Evolutionary conservation across 2,329 filamentous ascomycete genomes (phyloP), one percentile per base, ranked within the genome.

Genomic region (Grosmannia clavigera): DNA sequence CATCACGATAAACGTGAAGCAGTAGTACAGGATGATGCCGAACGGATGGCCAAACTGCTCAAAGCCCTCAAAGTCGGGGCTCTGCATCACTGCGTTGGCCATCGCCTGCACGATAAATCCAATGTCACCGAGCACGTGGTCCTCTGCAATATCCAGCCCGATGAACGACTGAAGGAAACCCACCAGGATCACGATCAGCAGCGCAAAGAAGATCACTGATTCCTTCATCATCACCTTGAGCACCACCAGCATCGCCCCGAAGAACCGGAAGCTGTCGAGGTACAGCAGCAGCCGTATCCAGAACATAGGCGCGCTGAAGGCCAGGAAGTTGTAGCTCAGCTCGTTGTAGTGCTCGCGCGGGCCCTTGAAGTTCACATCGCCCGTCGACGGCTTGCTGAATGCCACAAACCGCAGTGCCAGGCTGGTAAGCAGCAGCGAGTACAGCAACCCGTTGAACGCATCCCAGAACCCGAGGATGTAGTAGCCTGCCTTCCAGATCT

Each of bases 401-500:
- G 91, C 92, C 55, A 95, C 78, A 66, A 95, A 81, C 40, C 94
- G 87, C 46, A 92, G 76, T 51, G 88, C 75, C 64, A 99, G 86
- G 3, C 90, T 95, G 3, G 88, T 81, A 0, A 84, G 82, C 40
- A 99, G 78, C 1, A 97, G 77, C 0, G 81, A 73, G 72, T 99
- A 99, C 0, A 99, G 79, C 0, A 86, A 79, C 31, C 82, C 81
- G 72, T 99, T 99, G 77, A 99, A 96, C 29, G 88, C 88, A 68
- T 96, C 96, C 94, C 94, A 97, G 72, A 99, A 99, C 25, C 90
- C 87, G 60, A 99, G 79, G 68, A 97, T 97, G 67, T 87, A 88
- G 63, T 88, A 83, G 11, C 94, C 94, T 16, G 96, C 88, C 71
- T 99, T 99, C 83, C 90, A 96, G 66, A 96, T 82, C 72, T 99